Evolutionary conservation across 2,329 filamentous ascomycete genomes (phyloP), one percentile per base, ranked within the genome.

Genomic region (Ilyonectria sp.): DNA sequence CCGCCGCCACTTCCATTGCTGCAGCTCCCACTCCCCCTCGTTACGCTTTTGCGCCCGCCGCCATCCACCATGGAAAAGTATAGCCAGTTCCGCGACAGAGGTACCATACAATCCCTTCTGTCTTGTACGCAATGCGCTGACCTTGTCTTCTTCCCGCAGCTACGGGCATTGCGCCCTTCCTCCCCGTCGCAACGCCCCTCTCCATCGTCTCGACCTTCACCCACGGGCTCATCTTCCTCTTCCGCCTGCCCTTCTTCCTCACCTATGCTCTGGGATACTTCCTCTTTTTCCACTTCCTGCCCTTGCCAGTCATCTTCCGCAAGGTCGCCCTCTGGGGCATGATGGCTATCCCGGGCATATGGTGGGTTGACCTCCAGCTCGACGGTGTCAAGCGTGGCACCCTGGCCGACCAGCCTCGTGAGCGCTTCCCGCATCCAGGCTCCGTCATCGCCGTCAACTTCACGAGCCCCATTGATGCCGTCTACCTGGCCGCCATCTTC

Each of bases 361-460:
- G 95, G 94, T 98, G 95, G 95, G 92, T 98, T 63, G 96, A 99
- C 81, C 85, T 99, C n/a, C 95, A 98, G 81, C 94, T 99, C 72
- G 96, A 99, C 79, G 95, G 95, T 65, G 96, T 99, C 60, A 95
- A 94, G 82, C 93, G 94, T 83, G 96, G 96, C 83, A 95, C 92
- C 29, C 86, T 97, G 35, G 91, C 92, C 53, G 91, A 92, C 76
- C 91, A 94, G 75, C 91, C 92, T 44, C 84, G 87, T 63, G 86
- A 91, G 67, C 90, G 94, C 46, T 89, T 98, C 19, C 96, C 96
- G 1, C 89, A 92, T 63, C 89, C 92, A 5, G 90, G 93, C 53
- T 93, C 92, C 63, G 86, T 99, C 74, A 96, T 99, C 75, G 95
- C 94, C 55, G 92, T 93, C 58, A 96, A 94, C 69, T 96, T 95